phyloP scores from a whole-genome alignment of 225 moss, liverwort and hornwort genomes.

The Pleurozium schreberi region DNA sequence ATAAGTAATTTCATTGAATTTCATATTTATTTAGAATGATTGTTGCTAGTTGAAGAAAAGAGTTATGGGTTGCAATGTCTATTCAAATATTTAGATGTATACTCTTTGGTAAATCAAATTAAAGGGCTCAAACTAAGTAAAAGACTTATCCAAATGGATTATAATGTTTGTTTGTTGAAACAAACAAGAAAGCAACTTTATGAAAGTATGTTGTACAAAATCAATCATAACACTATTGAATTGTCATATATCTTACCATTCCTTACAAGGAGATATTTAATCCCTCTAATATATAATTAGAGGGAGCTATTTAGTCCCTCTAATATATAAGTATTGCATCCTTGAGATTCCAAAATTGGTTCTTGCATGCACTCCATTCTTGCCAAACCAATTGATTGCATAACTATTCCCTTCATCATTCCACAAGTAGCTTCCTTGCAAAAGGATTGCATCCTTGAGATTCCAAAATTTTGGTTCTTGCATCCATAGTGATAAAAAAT shows the following conservation, averaged over 20 bases:
- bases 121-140: background rate
- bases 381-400: background rate
- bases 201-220: background rate
- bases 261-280: too few relatives aligned
- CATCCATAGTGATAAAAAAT: constrained; percentile 61
- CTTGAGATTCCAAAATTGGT: background rate
- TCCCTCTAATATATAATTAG: too few relatives aligned
- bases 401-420: background rate
- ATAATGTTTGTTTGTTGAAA: background rate
- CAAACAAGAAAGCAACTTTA: background rate
- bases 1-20: background rate
- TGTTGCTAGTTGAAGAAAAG: accelerated
- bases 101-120: background rate
- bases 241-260: background rate
- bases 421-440: background rate
- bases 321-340: background rate
- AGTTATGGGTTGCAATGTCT: background rate
- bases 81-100: background rate
- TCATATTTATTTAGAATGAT: background rate
- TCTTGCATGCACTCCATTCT: background rate
- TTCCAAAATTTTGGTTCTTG: too few relatives aligned
- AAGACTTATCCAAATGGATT: background rate
- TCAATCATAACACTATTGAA: background rate
- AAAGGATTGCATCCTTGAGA: too few relatives aligned
- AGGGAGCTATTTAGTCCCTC: too few relatives aligned